Base-by-base conservation (phyloP, 1,284 basidiomycete species). In the Ustilago hordei region DNA sequence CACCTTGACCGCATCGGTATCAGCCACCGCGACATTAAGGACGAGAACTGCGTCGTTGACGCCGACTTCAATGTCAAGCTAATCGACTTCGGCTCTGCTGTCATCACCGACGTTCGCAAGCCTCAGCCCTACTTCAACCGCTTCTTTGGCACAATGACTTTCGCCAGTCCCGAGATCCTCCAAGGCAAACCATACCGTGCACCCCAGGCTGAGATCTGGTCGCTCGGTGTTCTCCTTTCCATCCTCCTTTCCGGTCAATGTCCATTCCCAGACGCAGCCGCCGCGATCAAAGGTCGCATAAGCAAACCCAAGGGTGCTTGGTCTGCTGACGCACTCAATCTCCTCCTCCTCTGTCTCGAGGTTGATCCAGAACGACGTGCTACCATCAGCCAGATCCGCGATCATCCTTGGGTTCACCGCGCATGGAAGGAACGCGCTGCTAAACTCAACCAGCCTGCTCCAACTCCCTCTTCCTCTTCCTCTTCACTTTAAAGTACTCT, bases 1-100 rank as follows among this genome's bases (percentile, higher is more conserved):
- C 93, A 95, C 83, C 89, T 97, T 38, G 90, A 94, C 66, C 87
- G 87, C 41, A 90, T 90, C 57, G 93, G 94, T 6, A 92, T 96
- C 71, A 91, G 91, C 28, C 94, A 97, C 85, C 92, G 95, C 58
- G 95, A 97, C 84, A 92, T 97, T 87, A 97, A 97, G 86, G 95
- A 96, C 83, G 95, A 97, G 87, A 97, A 97, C 74, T 82, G 81
- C 38, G 91, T 95, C 63, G 91, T 96, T 66, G 93, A 95, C 85
- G 88, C 88, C 61, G 78, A 81, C 43, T 78, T 80, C 60, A 75
- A 64, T 70, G 92, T 95, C 83, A 96, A 97, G 86, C 89, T 97
- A 59, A 94, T 97, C 84, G 94, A 97, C 87, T 97, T 97, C 86
- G 93, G 94, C 57, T 93, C 92, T 74, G 93, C 94, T 31, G 92